Base-by-base conservation (phyloP, 352 stramenopile genomes). In the Globisporangium mamillatum region DNA sequence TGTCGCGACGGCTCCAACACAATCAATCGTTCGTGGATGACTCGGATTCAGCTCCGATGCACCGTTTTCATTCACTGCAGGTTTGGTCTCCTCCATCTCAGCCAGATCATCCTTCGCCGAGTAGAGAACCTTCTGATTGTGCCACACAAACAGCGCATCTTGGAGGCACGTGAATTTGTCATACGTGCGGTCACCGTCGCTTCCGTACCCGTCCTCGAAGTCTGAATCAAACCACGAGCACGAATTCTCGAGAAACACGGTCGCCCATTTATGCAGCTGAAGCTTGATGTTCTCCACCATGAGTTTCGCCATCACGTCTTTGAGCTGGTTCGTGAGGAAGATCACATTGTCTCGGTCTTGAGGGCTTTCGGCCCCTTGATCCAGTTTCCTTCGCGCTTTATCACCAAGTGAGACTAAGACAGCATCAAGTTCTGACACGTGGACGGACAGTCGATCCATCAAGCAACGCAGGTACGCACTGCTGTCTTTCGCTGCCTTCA, bases 121-220 rank as follows among this genome's bases (percentile, higher is more conserved):
- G 65, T 93, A 93, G 54, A 82, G 52, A 36, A 93, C 64, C 3
- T 69, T 77, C 34, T 78, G 61, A 12, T 88, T 83, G 58, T 93
- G 86, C 86, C 86, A 93, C 60, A 92, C 80, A 22, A 78, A 80
- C 41, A 93, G 65, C 4, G 83, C 86, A 52, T 93, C 86, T 71
- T 93, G 86, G 10, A 93, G 74, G 68, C 86, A 93, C 14, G 86
- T 93, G 41, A 92, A 93, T 59, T 90, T 91, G 75, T 93, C 85
- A 64, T 93, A 93, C 6, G 84, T 91, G 57, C 79, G 77, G 27
- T 87, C 79, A 6, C 61, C 62, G 48, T 81, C 66, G 57, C 74
- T 74, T 18, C 66, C 60, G 27, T 78, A 75, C 41, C 73, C 75
- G 24, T 82, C 16, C 44, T 52, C 73, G 46, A 75, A 66, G 44